Conservation (phyloP, 2,329 filamentous ascomycete genomes). For the Botrytis medusae region DNA sequence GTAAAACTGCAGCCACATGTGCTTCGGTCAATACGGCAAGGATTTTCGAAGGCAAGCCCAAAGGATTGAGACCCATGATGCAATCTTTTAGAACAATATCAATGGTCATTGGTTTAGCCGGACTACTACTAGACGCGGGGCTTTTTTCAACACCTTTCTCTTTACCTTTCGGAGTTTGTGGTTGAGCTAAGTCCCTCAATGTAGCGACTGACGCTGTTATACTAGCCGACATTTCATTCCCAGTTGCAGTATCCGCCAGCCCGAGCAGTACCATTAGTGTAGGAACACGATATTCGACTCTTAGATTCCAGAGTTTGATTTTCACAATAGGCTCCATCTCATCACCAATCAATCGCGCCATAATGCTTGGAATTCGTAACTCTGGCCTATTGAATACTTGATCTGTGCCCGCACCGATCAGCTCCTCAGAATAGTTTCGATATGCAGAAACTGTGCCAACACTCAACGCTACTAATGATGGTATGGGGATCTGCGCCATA, state of each 20-base stretch:
- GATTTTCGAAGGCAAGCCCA: slow-evolving; percentile 71
- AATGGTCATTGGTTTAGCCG: slow-evolving; percentile 60
- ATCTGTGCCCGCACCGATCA: slow-evolving; percentile 58
- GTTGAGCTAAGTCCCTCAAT: slow-evolving; percentile 63
- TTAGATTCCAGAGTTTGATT: slow-evolving; percentile 79
- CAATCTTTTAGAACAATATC: slow-evolving; percentile 80
- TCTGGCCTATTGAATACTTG: slow-evolving; percentile 34
- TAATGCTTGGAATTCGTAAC: slow-evolving; percentile 64
- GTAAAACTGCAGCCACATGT: slow-evolving; percentile 65
- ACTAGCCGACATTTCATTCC: slow-evolving; percentile 71
- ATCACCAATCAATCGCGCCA: slow-evolving; percentile 87
- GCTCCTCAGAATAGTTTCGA: slow-evolving; percentile 67
- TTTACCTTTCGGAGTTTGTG: slow-evolving; percentile 37
- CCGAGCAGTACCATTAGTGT: slow-evolving; percentile 78
- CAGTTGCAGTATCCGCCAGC: slow-evolving; percentile 63
- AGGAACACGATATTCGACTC: slow-evolving; percentile 84
- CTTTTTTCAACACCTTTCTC: slow-evolving; percentile 18
- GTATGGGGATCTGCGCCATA: slow-evolving; percentile 78
- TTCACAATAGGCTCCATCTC: slow-evolving; percentile 92
- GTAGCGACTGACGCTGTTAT: slow-evolving; percentile 80
- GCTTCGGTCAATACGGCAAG: slow-evolving; percentile 78
- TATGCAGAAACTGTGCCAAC: slow-evolving; percentile 60
- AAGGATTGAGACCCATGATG: slow-evolving; percentile 79
- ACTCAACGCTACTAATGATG: slow-evolving; percentile 77
- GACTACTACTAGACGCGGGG: slow-evolving; percentile 23